Conservation (phyloP, 2,329 filamentous ascomycete species). For the Claviceps purpurea region DNA sequence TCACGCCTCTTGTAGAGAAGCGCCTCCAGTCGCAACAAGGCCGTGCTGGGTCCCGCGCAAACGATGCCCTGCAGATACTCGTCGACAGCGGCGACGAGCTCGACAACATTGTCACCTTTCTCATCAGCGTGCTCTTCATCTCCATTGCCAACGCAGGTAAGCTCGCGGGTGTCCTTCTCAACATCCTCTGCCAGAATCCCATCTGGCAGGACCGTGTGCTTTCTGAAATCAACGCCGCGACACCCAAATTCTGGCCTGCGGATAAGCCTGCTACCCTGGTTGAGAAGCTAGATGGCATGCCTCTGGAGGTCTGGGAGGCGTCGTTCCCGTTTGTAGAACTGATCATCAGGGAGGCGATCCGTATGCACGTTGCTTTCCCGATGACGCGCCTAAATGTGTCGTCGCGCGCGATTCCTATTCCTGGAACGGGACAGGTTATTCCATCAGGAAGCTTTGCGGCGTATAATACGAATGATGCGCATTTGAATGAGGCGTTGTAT, state of each 20-base stretch:
- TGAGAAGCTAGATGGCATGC: slow-evolving; percentile 6
- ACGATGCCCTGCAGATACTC: background rate
- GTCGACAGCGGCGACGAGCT: background rate
- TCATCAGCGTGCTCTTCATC: background rate
- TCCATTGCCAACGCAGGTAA: background rate
- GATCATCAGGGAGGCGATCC: slow-evolving; percentile 8
- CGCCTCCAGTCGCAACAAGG: background rate
- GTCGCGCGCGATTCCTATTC: background rate
- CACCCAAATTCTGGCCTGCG: background rate
- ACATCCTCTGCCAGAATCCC: background rate
- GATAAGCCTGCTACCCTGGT: background rate
- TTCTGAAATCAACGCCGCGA: background rate
- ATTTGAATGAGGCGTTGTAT: slow-evolving; percentile 12
- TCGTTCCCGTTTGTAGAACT: slow-evolving; percentile 8
- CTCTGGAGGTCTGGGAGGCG: slow-evolving; percentile 7
- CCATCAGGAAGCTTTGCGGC: slow-evolving; percentile 9
- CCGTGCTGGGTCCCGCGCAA: too few relatives aligned
- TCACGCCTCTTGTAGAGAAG: background rate
- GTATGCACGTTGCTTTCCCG: slow-evolving; percentile 8
- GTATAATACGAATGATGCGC: slow-evolving; percentile 12
- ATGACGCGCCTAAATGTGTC: background rate
- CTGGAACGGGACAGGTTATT: slow-evolving; percentile 10
- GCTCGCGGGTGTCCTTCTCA: background rate
- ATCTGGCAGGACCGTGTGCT: background rate
- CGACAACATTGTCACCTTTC: background rate